Evolutionary conservation across 2,329 filamentous ascomycete genomes (phyloP).

Genomic region (Ophiocordyceps unilateralis): DNA sequence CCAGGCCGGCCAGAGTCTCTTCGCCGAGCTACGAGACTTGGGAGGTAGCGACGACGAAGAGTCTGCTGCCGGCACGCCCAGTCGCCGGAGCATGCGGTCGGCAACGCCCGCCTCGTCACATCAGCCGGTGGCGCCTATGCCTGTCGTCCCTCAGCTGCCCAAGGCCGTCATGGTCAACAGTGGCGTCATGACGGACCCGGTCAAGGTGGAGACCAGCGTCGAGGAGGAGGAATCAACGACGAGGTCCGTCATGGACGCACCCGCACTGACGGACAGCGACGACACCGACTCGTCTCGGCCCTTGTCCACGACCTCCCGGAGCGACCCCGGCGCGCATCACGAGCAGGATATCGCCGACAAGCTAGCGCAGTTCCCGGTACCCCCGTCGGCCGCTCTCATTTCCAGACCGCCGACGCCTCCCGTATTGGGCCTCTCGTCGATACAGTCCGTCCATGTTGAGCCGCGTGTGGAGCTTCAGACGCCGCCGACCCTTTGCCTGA

Average conservation of each 20-base stretch:
- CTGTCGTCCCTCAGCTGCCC: conserved; percentile 31
- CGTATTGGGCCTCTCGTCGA: conserved; percentile 23
- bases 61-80: conserved; percentile 40
- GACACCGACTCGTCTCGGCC: conserved; percentile 19
- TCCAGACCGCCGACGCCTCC: conserved; percentile 14
- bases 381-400: conserved; percentile 24
- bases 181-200: conserved; percentile 42
- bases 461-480: conserved; percentile 20
- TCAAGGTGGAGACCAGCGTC: conserved; percentile 18
- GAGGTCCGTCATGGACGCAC: conserved; percentile 20
- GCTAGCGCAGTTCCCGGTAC: conserved; percentile 35
- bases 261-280: conserved; percentile 8
- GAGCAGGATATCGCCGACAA: conserved; percentile 32
- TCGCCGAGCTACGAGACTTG: conserved; percentile 75
- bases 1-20: conserved; percentile 56
- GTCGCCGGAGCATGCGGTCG: conserved; percentile 28
- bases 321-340: conserved; percentile 34
- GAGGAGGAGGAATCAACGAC: conserved; percentile 13
- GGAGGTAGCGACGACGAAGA: conserved; percentile 62
- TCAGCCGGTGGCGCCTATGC: conserved; percentile 25
- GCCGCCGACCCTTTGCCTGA: conserved; percentile 12
- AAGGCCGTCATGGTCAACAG: conserved; percentile 41
- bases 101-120: conserved; percentile 30
- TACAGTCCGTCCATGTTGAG: conserved; percentile 26
- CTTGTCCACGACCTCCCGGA: conserved; percentile 31